Evolutionary conservation across 2,329 filamentous ascomycete species (phyloP), one percentile per base, ranked within the genome.

Genomic region (Emergomyces africanus): DNA sequence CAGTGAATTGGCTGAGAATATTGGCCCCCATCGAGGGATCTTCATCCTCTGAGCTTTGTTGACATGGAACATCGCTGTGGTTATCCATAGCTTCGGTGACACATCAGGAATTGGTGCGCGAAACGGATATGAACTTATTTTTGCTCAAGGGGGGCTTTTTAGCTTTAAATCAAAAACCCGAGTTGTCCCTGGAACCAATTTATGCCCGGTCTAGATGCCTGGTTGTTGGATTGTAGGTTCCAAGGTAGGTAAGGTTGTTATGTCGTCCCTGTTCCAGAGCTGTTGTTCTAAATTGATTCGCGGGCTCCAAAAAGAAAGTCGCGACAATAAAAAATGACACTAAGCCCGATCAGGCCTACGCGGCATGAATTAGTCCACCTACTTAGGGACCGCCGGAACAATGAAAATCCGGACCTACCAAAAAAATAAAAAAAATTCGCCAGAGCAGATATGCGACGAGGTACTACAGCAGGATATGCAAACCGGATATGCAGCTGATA

Each of bases 1-100:
- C 55, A 4, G 61, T 58, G 50, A 54, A 61, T 20, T 63, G 59
- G 58, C 60, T 66, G 12, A 65, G 62, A 12, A 57, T 57, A 39
- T 61, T 65, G 23, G 53, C 55, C 33, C 44, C 50, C 9, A 35
- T 18, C 3, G 37, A 50, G 57, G 6, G 35, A 49, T 23, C 49
- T 50, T 56, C 57, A 25, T 53, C 50, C 14, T 51, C 57, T 12
- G 54, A 48, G 41, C 28, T 61, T 18, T 20, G 33, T 15, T 30
- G 23, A 15, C 18, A 30, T 33, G 20, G 51, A 5, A 14, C 8
- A 55, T 42, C 8, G 23, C 37, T 30, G 37, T 41, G 37, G 20
- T 23, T 9, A 10, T 30, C 39, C 54, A 55, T 55, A 18, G 39
- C 25, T 41, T 5, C n/a, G 30, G 23, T 33, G n/a, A 8, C 2